Percentiles rank a stretch among this genome's conserved stretches.
phyloP scores from a whole-genome alignment of 192 early-diverging fungal species.

The Gamsiella multidivaricata region DNA sequence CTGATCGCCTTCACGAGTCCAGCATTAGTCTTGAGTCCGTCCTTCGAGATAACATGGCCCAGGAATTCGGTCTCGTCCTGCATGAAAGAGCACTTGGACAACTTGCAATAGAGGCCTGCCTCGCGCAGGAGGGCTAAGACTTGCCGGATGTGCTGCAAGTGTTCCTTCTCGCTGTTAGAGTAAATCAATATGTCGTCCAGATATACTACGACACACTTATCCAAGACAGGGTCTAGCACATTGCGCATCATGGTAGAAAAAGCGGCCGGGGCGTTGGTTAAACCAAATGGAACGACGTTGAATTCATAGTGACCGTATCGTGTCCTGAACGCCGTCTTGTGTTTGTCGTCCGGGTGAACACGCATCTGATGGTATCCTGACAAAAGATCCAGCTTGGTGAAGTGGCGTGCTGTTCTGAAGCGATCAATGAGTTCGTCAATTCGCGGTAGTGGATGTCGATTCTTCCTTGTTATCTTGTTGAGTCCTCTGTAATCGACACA shows the following conservation, averaged over 20 bases:
- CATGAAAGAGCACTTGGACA: constrained; percentile 46
- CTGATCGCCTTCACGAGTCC: constrained; percentile 17
- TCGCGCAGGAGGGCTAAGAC: constrained; percentile 44
- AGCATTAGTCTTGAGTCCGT: not conserved
- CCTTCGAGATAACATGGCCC: constrained; percentile 15
- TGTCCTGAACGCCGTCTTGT: constrained; percentile 38
- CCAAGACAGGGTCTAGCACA: constrained; percentile 46
- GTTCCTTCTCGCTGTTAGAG: constrained; percentile 34
- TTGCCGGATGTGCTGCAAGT: constrained; percentile 30
- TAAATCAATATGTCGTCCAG: constrained; percentile 58
- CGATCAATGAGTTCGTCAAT: constrained; percentile 62
- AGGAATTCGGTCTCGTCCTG: constrained; percentile 23
- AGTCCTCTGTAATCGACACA: constrained; percentile 58
- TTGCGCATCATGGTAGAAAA: constrained; percentile 63
- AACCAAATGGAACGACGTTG: constrained; percentile 70
- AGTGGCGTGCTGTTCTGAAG: constrained; percentile 39
- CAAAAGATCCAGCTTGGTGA: constrained; percentile 59
- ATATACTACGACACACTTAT: constrained; percentile 37
- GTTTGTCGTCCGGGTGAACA: constrained; percentile 32
- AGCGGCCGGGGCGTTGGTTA: constrained; percentile 67
- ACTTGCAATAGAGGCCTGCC: constrained; percentile 27
- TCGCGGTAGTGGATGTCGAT: not conserved
- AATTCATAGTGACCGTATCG: constrained; percentile 60
- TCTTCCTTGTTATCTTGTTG: constrained; percentile 58
- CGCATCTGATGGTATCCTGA: constrained; percentile 59